A percentile compares a stretch with the other conserved stretches of the same genome.
These are phyloP conservation scores for Jacaranda mimosifolia DNA, from an alignment of 257 asterid species.

Conservation along the genomic window DNA sequence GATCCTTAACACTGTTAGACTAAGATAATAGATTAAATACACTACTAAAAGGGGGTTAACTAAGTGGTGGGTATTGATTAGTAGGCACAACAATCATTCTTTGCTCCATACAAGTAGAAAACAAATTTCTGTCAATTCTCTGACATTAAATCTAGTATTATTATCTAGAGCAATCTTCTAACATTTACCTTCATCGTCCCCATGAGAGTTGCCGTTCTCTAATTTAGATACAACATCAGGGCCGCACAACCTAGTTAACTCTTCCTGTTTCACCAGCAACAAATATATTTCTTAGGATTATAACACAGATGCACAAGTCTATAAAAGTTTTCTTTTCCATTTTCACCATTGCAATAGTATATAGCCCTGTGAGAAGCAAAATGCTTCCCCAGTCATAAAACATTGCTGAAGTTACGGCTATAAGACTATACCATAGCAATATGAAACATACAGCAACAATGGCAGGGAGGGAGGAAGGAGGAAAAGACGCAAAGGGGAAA, in stretches of 20 bases:
- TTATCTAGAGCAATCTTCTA: conserved; percentile 29
- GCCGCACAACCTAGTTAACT: conserved; percentile 61
- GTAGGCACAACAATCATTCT: conserved; percentile 36
- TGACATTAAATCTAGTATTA: conserved; percentile 20
- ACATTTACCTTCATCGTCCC: conserved; percentile 51
- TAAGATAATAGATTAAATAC: conserved; percentile 27
- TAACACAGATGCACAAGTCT: not conserved
- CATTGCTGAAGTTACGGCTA: not conserved
- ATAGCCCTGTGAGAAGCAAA: not conserved
- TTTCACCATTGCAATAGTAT: not conserved
- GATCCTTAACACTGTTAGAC: conserved; percentile 4
- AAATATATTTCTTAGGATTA: not conserved
- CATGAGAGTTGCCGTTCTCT: conserved; percentile 46
- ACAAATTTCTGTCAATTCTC: conserved; percentile 28
- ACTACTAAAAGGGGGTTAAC: too few relatives aligned
- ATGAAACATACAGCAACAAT: not conserved
- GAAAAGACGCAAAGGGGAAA: not conserved
- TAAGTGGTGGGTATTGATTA: conserved; percentile 19
- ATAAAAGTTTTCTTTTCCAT: not conserved
- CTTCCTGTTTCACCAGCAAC: conserved; percentile 61
- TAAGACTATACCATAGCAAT: not conserved
- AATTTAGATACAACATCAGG: conserved; percentile 61
- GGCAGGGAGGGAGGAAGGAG: not conserved
- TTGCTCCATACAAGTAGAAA: conserved; percentile 14
- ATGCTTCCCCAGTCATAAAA: not conserved